A percentile compares a stretch with the other conserved stretches of the same genome.
Evolutionary conservation across 2,329 filamentous ascomycete species (phyloP).

Genomic region (Aspergillus chevalieri): DNA sequence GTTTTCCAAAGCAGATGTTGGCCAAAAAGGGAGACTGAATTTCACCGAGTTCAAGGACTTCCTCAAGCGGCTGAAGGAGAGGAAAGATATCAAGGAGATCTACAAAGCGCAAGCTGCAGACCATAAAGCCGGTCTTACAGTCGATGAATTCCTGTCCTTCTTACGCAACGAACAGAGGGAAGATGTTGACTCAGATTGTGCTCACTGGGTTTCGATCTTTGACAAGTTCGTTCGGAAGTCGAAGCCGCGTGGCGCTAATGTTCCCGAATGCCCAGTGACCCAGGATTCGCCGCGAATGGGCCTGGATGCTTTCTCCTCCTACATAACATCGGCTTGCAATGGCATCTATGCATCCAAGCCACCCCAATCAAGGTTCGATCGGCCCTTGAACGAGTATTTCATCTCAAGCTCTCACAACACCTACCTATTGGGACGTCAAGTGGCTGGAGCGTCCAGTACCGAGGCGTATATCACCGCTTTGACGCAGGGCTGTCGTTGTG

Average conservation of each 20-base stretch:
- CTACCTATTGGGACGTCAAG: conserved; percentile 85
- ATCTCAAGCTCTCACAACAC: conserved; percentile 99
- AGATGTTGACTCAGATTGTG: conserved; percentile 60
- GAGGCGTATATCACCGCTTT: conserved; percentile 91
- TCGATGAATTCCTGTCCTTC: conserved; percentile 69
- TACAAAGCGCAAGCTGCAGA: conserved; percentile 59
- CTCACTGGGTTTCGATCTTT: conserved; percentile 68
- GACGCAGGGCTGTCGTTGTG: conserved; percentile 82
- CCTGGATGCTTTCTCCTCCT: conserved; percentile 70
- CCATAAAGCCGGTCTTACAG: conserved; percentile 59
- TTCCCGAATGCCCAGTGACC: conserved; percentile 36
- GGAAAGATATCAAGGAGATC: conserved; percentile 71
- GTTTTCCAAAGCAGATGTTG: conserved; percentile 67
- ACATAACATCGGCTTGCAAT: conserved; percentile 69
- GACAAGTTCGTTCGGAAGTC: conserved; percentile 60
- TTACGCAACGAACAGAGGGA: conserved; percentile 68
- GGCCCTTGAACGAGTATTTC: conserved; percentile 92
- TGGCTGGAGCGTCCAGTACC: conserved; percentile 82
- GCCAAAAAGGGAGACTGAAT: conserved; percentile 60
- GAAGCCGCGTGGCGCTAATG: conserved; percentile 43
- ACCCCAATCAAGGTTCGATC: conserved; percentile 62
- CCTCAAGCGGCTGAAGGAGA: conserved; percentile 72
- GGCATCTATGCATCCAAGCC: conserved; percentile 57
- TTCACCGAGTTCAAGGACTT: conserved; percentile 80
- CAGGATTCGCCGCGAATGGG: conserved; percentile 60